A percentile compares a stretch with the other conserved stretches of the same genome.
Conservation (phyloP, 2,329 filamentous ascomycete species). For the Aspergillus felis region DNA sequence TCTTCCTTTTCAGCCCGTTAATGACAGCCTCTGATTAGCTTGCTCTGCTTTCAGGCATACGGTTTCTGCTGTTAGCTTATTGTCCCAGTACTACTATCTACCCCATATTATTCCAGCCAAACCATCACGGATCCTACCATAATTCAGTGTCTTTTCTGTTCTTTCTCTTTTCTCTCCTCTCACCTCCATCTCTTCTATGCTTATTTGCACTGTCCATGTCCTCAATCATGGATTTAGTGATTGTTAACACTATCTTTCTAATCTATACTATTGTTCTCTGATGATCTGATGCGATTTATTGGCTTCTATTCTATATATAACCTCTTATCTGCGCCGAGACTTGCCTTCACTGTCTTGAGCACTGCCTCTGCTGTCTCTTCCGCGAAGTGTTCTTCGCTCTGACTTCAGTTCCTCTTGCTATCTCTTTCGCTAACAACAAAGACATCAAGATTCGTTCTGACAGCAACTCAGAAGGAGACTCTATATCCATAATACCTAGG, state of each 20-base stretch:
- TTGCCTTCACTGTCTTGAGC: background rate
- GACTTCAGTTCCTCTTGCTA: background rate
- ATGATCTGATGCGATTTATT: background rate
- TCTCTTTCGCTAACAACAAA: background rate
- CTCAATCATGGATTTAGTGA: background rate
- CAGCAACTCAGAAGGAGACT: background rate
- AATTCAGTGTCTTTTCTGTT: background rate
- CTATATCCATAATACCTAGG: background rate
- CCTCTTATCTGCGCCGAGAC: background rate
- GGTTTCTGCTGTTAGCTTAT: background rate
- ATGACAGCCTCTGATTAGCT: background rate
- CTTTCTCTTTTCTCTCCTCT: background rate
- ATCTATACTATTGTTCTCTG: background rate
- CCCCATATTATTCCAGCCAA: background rate
- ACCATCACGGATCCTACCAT: background rate
- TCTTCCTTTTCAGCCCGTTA: background rate
- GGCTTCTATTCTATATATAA: background rate
- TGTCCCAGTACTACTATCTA: background rate
- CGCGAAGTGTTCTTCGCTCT: background rate
- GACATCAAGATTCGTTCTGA: background rate
- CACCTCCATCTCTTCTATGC: background rate
- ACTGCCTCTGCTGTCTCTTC: background rate
- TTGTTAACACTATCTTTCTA: background rate
- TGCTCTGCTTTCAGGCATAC: background rate
- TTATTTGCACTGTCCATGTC: background rate